These are phyloP conservation scores for Leccinum solheimii DNA, from an alignment of 1,284 basidiomycete genomes.

Conservation along the genomic window DNA sequence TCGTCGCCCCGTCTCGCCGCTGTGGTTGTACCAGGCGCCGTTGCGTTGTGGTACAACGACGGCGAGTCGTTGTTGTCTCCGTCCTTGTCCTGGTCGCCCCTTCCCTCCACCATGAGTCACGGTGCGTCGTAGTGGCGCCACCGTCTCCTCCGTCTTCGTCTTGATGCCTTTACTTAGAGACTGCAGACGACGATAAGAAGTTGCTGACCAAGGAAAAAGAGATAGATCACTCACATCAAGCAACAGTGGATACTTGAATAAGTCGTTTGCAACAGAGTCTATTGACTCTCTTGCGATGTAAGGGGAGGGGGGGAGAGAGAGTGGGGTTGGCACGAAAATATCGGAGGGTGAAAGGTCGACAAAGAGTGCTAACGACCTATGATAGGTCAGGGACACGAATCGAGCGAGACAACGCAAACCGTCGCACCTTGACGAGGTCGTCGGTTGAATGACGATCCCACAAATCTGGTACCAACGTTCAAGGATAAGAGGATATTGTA, in stretches of 20 bases:
- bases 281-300: conserved; percentile 57
- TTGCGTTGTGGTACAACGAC: too few species aligned
- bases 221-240: too few species aligned
- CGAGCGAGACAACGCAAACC: not conserved
- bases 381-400: conserved; percentile 1
- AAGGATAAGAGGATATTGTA: conserved; percentile 5
- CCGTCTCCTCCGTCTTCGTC: too few species aligned
- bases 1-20: too few species aligned
- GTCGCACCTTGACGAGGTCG: conserved; percentile 87
- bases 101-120: too few species aligned
- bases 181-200: too few species aligned
- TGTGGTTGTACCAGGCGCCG: too few species aligned
- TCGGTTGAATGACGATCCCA: conserved; percentile 92
- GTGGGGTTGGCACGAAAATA: conserved; percentile 66
- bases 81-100: too few species aligned
- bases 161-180: too few species aligned
- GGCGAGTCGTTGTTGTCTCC: too few species aligned
- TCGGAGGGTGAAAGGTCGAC: conserved; percentile 80
- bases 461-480: conserved; percentile 67
- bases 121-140: too few species aligned
- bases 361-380: conserved; percentile 82
- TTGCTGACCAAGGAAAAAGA: too few species aligned
- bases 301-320: conserved; percentile 57
- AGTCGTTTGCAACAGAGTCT: conserved; percentile 54
- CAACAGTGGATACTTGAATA: conserved; percentile 42